Evolutionary conservation across 2,329 filamentous ascomycete species (phyloP), one percentile per base, ranked within the genome.

Genomic region (Sporothrix pallida): DNA sequence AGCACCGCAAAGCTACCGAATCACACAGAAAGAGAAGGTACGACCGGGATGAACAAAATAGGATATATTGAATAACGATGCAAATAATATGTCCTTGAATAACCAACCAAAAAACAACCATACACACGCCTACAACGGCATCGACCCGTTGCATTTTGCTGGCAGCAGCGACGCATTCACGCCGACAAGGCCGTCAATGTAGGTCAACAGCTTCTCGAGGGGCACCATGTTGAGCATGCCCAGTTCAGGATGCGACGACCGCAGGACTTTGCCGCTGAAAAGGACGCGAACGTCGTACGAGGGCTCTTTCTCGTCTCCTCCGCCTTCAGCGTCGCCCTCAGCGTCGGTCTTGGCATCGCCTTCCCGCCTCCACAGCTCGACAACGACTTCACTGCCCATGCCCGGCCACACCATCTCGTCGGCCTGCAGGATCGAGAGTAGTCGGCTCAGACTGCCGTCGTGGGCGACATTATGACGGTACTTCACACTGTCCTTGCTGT

Each of bases 331-430:
- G 31, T 37, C 31, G 4, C 4, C 31, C 4, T 37, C 31, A 3
- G 31, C 23, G 23, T 26, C 23, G 23, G 23, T 26, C 23, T 26
- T 26, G 23, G 23, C 23, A 3, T 26, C 23, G 23, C 58, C 80
- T 79, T 77, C 83, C 31, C 85, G 77, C 81, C 83, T 58, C 78
- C 90, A 94, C 44, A 95, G 79, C 83, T 95, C 93, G 79, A 95
- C 94, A 0, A 94, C 88, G 0, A 95, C 85, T 82, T 95, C 93
- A 10, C 89, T 85, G 0, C 93, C 93, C 92, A 95, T 94, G 0
- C 93, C 93, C 0, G 93, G 93, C 93, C 93, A 95, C 0, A 94
- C 89, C 92, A 95, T 95, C 71, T 85, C 80, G 26, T 93, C 90
- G 1, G 92, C 78, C 82, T 95, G 93, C 78, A 96, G 79, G 17